These are phyloP conservation scores for Diaporthe australafricana DNA, from an alignment of 2,329 filamentous ascomycete species.

Conservation along the genomic window DNA sequence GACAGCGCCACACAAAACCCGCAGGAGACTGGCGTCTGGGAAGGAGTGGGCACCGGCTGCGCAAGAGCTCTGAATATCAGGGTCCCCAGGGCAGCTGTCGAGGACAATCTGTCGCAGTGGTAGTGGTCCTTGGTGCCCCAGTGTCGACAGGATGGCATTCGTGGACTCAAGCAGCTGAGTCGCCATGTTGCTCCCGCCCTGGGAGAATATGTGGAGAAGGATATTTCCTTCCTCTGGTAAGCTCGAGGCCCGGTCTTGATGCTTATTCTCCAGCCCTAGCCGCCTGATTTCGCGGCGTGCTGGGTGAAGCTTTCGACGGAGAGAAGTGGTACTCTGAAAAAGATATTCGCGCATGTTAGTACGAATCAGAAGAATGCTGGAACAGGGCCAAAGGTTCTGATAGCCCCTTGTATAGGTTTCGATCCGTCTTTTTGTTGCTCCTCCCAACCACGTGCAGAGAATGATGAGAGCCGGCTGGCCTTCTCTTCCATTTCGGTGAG, in stretches of 20 bases:
- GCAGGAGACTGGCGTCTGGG: conserved; percentile 9
- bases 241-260: neutral
- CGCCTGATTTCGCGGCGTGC: conserved; percentile 30
- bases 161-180: conserved; percentile 32
- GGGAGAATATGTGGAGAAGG: conserved; percentile 31
- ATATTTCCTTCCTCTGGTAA: neutral
- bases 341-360: conserved; percentile 31
- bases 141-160: conserved; percentile 12
- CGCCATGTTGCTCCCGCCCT: conserved; percentile 32
- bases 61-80: conserved; percentile 17
- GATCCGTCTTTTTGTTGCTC: conserved; percentile 33
- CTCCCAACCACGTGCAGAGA: conserved; percentile 35
- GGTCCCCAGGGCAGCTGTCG: conserved; percentile 33
- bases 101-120: conserved; percentile 32
- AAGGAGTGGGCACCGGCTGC: conserved; percentile 27
- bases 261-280: neutral
- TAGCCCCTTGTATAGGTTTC: conserved; percentile 33
- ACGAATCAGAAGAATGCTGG: conserved; percentile 33
- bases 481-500: neutral
- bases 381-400: conserved; percentile 21
- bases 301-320: conserved; percentile 27
- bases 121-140: conserved; percentile 22
- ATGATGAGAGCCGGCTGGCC: conserved; percentile 31
- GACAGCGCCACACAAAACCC: conserved; percentile 14
- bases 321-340: neutral